phyloP scores from a whole-genome alignment of 257 asterid genomes.

The Nicotiana noctiflora region DNA sequence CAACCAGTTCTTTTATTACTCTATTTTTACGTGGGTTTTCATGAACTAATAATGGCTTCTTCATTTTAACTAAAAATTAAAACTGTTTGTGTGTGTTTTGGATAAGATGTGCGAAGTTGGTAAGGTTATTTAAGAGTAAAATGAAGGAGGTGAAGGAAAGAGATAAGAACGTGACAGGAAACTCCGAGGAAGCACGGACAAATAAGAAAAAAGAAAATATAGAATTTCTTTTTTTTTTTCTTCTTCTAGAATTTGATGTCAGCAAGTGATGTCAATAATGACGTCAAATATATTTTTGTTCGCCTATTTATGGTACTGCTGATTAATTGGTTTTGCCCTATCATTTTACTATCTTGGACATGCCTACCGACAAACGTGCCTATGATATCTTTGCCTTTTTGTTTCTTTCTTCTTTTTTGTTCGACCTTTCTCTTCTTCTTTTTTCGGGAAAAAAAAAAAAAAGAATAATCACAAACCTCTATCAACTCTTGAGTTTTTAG shows the following conservation, averaged over 20 bases:
- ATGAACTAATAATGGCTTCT: neutral
- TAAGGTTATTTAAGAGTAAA: neutral
- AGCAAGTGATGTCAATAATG: neutral
- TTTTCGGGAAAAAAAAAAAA: too few relatives aligned
- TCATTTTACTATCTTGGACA: neutral
- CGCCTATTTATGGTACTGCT: neutral
- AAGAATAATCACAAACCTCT: neutral
- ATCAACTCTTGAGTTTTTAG: neutral
- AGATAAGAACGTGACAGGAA: slow-evolving; percentile 28
- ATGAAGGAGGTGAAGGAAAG: slow-evolving; percentile 12
- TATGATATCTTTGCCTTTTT: neutral
- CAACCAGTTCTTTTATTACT: slow-evolving; percentile 22
- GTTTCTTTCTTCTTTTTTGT: neutral
- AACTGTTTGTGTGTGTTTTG: too few relatives aligned
- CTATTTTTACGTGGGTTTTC: neutral
- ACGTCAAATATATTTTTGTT: neutral
- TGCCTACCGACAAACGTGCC: neutral
- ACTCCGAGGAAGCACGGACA: slow-evolving; percentile 18
- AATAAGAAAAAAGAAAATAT: slow-evolving; percentile 14
- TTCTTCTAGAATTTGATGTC: slow-evolving; percentile 10
- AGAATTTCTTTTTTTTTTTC: neutral
- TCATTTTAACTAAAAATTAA: neutral
- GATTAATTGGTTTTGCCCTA: neutral
- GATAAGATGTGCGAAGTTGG: neutral
- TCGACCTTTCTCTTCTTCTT: neutral